Evolutionary conservation across 2,329 filamentous ascomycete species (phyloP).

Genomic region (Paraphoma chrysanthemicola): DNA sequence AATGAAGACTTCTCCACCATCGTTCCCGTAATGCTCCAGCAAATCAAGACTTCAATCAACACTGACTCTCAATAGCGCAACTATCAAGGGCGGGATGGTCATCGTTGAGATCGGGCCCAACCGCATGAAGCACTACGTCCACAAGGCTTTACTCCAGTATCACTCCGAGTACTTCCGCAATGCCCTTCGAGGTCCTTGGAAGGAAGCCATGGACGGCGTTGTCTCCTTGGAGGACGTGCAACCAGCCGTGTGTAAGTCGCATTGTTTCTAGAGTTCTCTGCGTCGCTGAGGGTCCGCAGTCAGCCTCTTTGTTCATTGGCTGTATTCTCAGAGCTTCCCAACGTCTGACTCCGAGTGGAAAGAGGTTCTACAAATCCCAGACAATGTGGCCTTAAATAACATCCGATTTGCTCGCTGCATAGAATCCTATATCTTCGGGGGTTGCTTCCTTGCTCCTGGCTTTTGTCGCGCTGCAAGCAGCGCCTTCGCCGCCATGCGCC

Average conservation of each 20-base stretch:
- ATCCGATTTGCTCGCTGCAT: too few species aligned
- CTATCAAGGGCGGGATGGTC: background rate
- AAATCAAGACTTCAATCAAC: too few species aligned
- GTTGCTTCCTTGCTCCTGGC: too few species aligned
- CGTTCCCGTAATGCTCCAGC: too few species aligned
- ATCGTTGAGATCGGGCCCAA: background rate
- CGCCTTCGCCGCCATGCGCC: too few species aligned
- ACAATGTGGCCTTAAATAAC: background rate
- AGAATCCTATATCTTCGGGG: too few species aligned
- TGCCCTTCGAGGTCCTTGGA: slow-evolving; percentile 14
- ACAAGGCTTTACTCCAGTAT: slow-evolving; percentile 12
- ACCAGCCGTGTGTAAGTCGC: background rate
- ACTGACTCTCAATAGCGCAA: background rate
- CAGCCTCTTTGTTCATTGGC: background rate
- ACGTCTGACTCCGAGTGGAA: too few species aligned
- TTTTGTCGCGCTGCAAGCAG: too few species aligned
- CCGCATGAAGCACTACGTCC: background rate
- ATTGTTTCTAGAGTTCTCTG: background rate
- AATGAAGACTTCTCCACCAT: too few species aligned
- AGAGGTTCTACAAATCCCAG: too few species aligned
- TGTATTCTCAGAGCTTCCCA: background rate
- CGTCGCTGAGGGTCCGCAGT: background rate
- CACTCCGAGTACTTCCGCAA: slow-evolving; percentile 21
- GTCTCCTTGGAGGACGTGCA: slow-evolving; percentile 1
- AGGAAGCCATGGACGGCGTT: slow-evolving; percentile 6